Evolutionary conservation across 306 rosid genomes (phyloP).

Genomic region (Myrica gale): DNA sequence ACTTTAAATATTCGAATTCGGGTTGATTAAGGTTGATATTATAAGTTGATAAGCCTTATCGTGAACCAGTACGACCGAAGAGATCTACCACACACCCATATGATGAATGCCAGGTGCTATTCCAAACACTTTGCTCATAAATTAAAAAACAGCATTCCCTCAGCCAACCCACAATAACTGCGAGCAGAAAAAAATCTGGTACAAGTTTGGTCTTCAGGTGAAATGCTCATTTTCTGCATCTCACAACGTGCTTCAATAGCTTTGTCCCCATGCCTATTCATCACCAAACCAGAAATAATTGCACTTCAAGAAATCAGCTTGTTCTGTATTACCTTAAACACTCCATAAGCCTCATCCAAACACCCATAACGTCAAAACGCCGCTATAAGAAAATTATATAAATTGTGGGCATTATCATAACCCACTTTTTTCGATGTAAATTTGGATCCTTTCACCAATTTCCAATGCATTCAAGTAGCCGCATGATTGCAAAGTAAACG

Average conservation of each 20-base stretch:
- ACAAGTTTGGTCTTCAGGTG: constrained; percentile 71
- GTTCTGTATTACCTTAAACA: constrained; percentile 48
- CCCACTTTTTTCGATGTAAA: constrained; percentile 52
- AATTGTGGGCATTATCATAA: constrained; percentile 41
- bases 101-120: constrained; percentile 62
- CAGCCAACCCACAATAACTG: constrained; percentile 75
- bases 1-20: constrained; percentile 74
- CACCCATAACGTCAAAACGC: constrained; percentile 83
- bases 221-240: constrained; percentile 63
- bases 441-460: constrained; percentile 65
- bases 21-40: constrained; percentile 59
- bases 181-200: constrained; percentile 88
- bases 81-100: constrained; percentile 89
- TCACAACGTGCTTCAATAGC: constrained; percentile 75
- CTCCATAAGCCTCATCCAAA: constrained; percentile 66
- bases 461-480: constrained; percentile 68
- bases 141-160: constrained; percentile 59
- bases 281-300: constrained; percentile 80
- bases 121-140: constrained; percentile 59
- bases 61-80: constrained; percentile 70
- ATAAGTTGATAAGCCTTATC: constrained; percentile 66
- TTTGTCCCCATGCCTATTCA: constrained; percentile 69
- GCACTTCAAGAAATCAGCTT: constrained; percentile 87
- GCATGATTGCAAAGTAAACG: constrained; percentile 82
- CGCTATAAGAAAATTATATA: constrained; percentile 61